phyloP scores from a whole-genome alignment of 345 rosid genomes.

The Aethionema arabicum region DNA sequence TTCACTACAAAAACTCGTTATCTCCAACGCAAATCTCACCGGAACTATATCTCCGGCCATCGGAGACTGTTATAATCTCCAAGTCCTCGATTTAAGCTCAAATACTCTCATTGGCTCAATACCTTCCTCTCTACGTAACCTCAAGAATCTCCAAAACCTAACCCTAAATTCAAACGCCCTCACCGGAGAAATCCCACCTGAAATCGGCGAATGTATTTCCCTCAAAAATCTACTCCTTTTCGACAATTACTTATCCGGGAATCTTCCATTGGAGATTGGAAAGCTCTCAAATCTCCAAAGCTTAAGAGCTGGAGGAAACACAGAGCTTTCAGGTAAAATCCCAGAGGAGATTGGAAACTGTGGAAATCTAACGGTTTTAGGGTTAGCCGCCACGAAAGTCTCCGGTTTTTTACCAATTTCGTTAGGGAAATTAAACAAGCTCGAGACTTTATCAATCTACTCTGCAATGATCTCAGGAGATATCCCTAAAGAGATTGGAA shows the following conservation, averaged over 20 bases:
- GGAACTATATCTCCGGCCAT: conserved; percentile 57
- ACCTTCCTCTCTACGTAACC: conserved; percentile 70
- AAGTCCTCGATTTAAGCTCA: conserved; percentile 56
- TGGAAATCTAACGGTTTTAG: conserved; percentile 52
- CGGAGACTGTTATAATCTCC: conserved; percentile 48
- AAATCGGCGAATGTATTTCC: conserved; percentile 56
- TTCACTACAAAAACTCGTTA: conserved; percentile 52
- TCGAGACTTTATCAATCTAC: conserved; percentile 60
- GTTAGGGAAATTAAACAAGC: conserved; percentile 65
- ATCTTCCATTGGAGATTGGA: conserved; percentile 60
- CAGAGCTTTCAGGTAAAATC: conserved; percentile 65
- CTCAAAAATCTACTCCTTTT: conserved; percentile 60
- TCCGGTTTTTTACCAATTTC: conserved; percentile 69
- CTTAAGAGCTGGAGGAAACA: conserved; percentile 79
- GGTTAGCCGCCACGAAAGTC: conserved; percentile 75
- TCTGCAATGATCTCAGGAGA: conserved; percentile 68
- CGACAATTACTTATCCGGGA: conserved; percentile 63
- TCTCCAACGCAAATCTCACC: conserved; percentile 64
- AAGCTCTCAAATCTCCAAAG: conserved; percentile 50
- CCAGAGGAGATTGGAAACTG: conserved; percentile 76
- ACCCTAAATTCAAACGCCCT: conserved; percentile 67
- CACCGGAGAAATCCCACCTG: conserved; percentile 63
- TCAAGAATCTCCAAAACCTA: conserved; percentile 61
- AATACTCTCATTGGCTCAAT: conserved; percentile 69
- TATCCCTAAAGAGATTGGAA: conserved; percentile 68